These are phyloP conservation scores for Diaporthe sp. DNA, from an alignment of 2,329 filamentous ascomycete genomes.

Conservation along the genomic window DNA sequence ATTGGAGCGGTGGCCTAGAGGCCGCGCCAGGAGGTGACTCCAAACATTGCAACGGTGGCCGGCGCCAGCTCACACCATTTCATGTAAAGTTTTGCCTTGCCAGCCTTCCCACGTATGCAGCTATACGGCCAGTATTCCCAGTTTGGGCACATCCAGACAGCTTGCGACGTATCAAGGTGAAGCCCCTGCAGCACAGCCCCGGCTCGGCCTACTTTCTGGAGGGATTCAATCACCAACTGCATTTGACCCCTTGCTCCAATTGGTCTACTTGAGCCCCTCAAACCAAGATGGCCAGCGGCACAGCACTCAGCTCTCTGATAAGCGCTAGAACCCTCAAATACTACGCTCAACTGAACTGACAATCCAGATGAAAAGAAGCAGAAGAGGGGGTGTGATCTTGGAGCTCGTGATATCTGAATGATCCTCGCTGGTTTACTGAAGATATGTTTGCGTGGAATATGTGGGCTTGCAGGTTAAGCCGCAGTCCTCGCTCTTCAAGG, in stretches of 20 bases:
- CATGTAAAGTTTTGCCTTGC: background rate
- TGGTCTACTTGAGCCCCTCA: background rate
- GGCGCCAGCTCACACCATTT: slow-evolving; percentile 1
- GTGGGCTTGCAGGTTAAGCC: too few species aligned
- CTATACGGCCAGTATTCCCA: background rate
- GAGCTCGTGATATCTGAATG: background rate
- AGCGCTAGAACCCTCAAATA: background rate
- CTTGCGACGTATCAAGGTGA: background rate
- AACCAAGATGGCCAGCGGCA: background rate
- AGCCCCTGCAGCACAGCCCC: slow-evolving; percentile 20
- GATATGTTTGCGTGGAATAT: too few species aligned
- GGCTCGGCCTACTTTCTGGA: too few species aligned
- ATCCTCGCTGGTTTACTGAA: background rate
- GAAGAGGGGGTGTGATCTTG: background rate
- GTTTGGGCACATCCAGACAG: background rate
- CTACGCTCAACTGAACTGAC: background rate
- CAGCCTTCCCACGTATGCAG: background rate
- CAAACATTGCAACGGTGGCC: slow-evolving; percentile 7
- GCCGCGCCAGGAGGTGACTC: background rate
- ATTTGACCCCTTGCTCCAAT: background rate
- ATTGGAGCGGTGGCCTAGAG: background rate
- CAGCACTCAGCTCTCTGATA: slow-evolving; percentile 1
- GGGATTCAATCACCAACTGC: slow-evolving; percentile 2
- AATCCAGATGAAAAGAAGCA: background rate
- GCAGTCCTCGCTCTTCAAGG: too few species aligned